Percentiles rank a stretch among this genome's conserved stretches.
These are phyloP conservation scores for Lepraria neglecta DNA, from an alignment of 495 filamentous ascomycete species.

Conservation along the genomic window DNA sequence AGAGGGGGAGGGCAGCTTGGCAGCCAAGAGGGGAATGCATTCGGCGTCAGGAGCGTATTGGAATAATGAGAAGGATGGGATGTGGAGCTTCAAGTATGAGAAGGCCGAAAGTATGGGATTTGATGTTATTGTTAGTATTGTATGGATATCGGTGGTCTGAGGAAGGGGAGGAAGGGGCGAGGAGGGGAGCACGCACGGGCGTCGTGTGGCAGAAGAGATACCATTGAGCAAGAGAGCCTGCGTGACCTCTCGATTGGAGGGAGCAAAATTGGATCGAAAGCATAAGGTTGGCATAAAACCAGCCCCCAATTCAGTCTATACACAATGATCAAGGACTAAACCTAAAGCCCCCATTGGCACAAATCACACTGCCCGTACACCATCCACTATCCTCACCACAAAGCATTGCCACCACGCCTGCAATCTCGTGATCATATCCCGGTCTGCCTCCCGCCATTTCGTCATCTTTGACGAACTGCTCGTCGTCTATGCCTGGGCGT, in stretches of 20 bases:
- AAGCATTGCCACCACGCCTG: conserved; percentile 79
- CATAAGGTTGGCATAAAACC: not conserved
- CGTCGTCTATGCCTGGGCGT: conserved; percentile 50
- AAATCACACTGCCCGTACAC: conserved; percentile 81
- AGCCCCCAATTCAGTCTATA: not conserved
- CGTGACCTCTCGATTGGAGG: not conserved
- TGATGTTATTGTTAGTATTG: conserved; percentile 85
- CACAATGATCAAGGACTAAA: conserved; percentile 42
- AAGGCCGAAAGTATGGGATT: conserved; percentile 75
- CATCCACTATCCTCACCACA: conserved; percentile 65
- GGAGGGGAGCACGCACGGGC: not conserved
- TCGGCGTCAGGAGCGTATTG: conserved; percentile 90
- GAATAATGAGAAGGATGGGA: conserved; percentile 95
- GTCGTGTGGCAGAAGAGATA: too few species aligned
- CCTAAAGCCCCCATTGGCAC: conserved; percentile 80
- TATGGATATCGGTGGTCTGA: conserved; percentile 65
- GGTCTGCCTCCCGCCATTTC: conserved; percentile 62
- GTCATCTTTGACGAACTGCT: conserved; percentile 53
- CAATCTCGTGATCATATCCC: conserved; percentile 70
- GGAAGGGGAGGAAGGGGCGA: not conserved
- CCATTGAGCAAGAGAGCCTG: not conserved
- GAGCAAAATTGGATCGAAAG: not conserved
- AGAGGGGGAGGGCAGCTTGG: conserved; percentile 21
- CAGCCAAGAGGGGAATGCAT: conserved; percentile 73
- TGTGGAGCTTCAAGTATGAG: conserved; percentile 96